Conservation (phyloP, 768 basidiomycete genomes). For the Porphyrellus cyaneotinctus region DNA sequence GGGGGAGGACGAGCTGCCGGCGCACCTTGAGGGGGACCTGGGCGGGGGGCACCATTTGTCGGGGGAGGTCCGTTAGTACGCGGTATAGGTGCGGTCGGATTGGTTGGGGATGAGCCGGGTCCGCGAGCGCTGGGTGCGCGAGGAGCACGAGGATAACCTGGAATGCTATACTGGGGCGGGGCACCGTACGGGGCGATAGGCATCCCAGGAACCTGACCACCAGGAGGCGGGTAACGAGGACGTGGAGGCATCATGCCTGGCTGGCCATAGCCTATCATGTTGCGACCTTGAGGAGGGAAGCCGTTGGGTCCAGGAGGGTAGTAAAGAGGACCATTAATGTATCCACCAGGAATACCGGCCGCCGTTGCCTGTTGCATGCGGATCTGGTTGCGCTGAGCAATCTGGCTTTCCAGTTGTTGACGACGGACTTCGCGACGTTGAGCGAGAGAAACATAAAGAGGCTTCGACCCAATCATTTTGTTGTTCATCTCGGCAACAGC, state of each 20-base stretch:
- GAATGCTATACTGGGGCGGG: constrained; percentile 74
- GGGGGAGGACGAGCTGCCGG: constrained; percentile 43
- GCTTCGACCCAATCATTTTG: constrained; percentile 99
- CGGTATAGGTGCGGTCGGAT: constrained; percentile 57
- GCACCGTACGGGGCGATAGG: constrained; percentile 73
- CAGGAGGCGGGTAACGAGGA: constrained; percentile 71
- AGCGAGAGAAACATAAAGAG: constrained; percentile 96
- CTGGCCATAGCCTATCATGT: constrained; percentile 78
- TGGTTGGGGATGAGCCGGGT: constrained; percentile 66
- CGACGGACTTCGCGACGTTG: constrained; percentile 97
- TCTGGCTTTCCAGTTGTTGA: constrained; percentile 98
- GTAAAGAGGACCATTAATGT: constrained; percentile 53
- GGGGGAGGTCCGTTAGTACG: constrained; percentile 61
- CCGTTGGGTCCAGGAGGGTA: constrained; percentile 68
- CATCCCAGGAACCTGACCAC: constrained; percentile 72
- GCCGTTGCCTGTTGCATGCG: constrained; percentile 94
- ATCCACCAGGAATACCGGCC: constrained; percentile 66
- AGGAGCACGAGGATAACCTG: constrained; percentile 57
- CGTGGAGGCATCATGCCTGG: constrained; percentile 87
- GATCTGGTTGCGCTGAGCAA: constrained; percentile 94
- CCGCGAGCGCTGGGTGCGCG: constrained; percentile 65
- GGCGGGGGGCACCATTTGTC: constrained; percentile 51
- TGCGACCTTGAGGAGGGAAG: constrained; percentile 69
- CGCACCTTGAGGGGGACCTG: constrained; percentile 35
- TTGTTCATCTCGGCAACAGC: constrained; percentile 99